phyloP scores from a whole-genome alignment of 73 alveolate genomes.

The Paramecium tetraurelia region DNA sequence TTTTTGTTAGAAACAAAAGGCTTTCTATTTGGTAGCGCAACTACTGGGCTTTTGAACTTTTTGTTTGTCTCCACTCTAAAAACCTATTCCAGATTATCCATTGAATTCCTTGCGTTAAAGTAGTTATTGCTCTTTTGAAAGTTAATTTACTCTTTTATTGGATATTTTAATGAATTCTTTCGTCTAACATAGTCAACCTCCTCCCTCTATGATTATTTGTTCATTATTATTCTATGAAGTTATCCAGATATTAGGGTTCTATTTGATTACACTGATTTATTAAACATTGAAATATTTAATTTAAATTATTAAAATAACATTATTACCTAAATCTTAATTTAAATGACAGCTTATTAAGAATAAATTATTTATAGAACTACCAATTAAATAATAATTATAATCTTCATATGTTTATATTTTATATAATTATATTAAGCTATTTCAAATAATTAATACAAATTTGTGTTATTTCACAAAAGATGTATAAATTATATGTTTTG shows the following conservation, averaged over 20 bases:
- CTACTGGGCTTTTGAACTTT: not conserved
- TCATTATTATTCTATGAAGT: not conserved
- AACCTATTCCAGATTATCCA: not conserved
- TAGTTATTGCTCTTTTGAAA: not conserved
- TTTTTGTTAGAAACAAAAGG: not conserved
- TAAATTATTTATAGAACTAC: not conserved
- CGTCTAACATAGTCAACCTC: not conserved
- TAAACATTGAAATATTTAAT: not conserved
- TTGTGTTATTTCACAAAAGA: too few relatives aligned
- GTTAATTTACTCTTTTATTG: not conserved
- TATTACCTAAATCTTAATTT: not conserved
- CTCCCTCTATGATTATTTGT: not conserved
- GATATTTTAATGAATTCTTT: not conserved
- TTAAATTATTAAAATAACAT: not conserved
- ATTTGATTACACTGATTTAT: not conserved
- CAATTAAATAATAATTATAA: not conserved
- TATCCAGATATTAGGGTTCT: not conserved
- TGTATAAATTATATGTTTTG: too few relatives aligned
- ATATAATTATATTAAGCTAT: too few relatives aligned
- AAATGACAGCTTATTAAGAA: not conserved
- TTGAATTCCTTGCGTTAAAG: slow-evolving; percentile 2
- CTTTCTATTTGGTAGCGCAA: not conserved
- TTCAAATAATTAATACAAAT: too few relatives aligned
- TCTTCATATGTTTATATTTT: not conserved
- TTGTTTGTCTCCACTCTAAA: not conserved